Evolutionary conservation across 805 yeast species (phyloP), one percentile per base, ranked within the genome.

Genomic region (Candida tammaniensis): DNA sequence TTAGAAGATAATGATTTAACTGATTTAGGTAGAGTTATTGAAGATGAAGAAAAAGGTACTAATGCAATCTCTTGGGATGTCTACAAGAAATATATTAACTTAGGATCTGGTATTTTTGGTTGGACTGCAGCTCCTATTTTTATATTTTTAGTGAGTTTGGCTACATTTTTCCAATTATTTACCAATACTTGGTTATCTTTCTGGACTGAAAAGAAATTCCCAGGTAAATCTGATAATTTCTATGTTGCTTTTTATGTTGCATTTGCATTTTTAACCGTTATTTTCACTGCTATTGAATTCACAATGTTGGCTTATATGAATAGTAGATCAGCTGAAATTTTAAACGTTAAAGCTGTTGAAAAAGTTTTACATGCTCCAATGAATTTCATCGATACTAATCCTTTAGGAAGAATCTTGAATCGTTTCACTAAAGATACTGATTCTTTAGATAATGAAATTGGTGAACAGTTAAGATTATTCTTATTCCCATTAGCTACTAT

Each of bases 371-470:
- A 64, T 40, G 59, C 67, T 7, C 72, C 71, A 26, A 63, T 65
- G 70, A 52, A 59, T 31, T 67, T 53, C 43, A 59, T 67, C 51
- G 72, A 67, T 47, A 59, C 67, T 15, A 65, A 57, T 27, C 72
- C 72, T 3, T 45, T 66, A 46, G 72, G 72, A 16, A 53, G 72
- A 50, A 58, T 67, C 15, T 57, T 66, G 49, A 66, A 67, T 44
- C 52, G 72, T 41, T 67, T 67, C 44, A 65, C 71, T 12, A 66
- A 63, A 39, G 72, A 67, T 44, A 65, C 72, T 9, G 72, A 66
- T 44, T 55, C 70, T n/a, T 58, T 67, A 41, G 72, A 66, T 44
- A 66, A 65, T 42, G 71, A 63, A 42, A 52, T 66, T 39, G 69
- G 71, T 15, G 71, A 66, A 41, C 70, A 66, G 42, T 47, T 63